Evolutionary conservation across 176 grass and related monocot species (phyloP), one percentile per base, ranked within the genome.

Genomic region (Zoysia japonica): DNA sequence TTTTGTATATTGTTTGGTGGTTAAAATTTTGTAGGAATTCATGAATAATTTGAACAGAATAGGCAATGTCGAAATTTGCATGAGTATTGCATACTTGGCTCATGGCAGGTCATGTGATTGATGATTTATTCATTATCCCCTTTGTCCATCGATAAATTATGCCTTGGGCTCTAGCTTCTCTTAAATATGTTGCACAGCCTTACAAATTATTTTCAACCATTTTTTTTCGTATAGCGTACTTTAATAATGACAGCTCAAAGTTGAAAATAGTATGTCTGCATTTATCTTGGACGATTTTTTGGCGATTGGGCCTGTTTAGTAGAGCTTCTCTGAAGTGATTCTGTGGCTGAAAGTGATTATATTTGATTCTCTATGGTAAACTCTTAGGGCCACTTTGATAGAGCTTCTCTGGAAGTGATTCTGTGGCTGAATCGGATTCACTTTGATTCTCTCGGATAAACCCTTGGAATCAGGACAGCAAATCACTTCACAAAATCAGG

Each of bases 61-160:
- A 38, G 14, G 46, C 45, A 20, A 36, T 54, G 48, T 57, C 37
- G 49, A 14, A 9, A 65, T 43, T 56, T 39, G 61, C 68, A 50
- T 75, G 5, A 62, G 17, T 80, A 3, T 45, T 80, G 14, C 39
- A 41, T 67, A 56, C 40, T 56, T 17, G 15, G 11, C 10, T 67
- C 61, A 37, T 51, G 44, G 44, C 11, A 63, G 44, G 11, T 51
- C 45, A 63, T 64, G 16, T 51, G 11, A 53, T 71, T 35, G 66
- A 60, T 78, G 46, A 69, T 15, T 74, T 74, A 71, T 72, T 62
- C 3, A 2, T 43, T 75, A 75, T 51, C 48, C 51, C 75, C 37
- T 83, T 69, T 50, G 16, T 66, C 41, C 47, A 70, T 71, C 38
- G 41, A 38, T 2, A 13, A 64, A 72, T 65, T 36, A 5, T 60